Percentiles rank a stretch among this genome's conserved stretches.
Conservation (phyloP, 2,329 filamentous ascomycete genomes). For the Sporothrix sp. region DNA sequence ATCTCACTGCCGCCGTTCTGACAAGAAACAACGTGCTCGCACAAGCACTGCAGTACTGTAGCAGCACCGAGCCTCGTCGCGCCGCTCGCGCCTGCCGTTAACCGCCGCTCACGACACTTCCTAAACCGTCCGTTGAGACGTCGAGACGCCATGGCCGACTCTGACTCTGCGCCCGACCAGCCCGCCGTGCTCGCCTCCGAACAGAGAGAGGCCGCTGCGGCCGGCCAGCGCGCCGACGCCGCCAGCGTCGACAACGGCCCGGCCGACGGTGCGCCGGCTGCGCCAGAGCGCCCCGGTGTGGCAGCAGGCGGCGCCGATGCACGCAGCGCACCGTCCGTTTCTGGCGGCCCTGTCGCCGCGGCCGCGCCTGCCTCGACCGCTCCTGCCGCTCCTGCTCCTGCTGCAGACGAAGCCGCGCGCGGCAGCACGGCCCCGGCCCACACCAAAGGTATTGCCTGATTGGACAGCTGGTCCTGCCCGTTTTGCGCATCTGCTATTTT, state of each 20-base stretch:
- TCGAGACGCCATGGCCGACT: neutral
- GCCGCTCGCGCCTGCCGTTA: no score
- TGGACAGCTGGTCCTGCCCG: neutral
- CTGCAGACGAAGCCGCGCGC: neutral
- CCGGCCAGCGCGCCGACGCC: neutral
- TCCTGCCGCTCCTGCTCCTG: neutral
- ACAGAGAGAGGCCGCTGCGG: no score
- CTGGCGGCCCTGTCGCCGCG: neutral
- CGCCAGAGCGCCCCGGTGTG: no score
- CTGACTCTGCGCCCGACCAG: neutral
- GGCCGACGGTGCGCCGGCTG: neutral
- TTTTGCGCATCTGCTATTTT: neutral
- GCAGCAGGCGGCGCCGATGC: neutral
- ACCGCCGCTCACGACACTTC: no score
- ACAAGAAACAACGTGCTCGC: no score
- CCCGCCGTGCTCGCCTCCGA: no score
- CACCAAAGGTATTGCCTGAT: slow-evolving; percentile 12
- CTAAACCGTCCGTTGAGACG: neutral
- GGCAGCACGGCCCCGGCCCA: neutral
- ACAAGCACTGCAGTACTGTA: neutral
- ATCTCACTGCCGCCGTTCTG: no score
- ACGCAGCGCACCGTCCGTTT: neutral
- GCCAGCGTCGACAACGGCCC: neutral
- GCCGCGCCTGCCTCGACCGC: neutral
- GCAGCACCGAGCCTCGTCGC: neutral